Evolutionary conservation across 768 basidiomycete genomes (phyloP).

Genomic region (Mycena vulgaris): DNA sequence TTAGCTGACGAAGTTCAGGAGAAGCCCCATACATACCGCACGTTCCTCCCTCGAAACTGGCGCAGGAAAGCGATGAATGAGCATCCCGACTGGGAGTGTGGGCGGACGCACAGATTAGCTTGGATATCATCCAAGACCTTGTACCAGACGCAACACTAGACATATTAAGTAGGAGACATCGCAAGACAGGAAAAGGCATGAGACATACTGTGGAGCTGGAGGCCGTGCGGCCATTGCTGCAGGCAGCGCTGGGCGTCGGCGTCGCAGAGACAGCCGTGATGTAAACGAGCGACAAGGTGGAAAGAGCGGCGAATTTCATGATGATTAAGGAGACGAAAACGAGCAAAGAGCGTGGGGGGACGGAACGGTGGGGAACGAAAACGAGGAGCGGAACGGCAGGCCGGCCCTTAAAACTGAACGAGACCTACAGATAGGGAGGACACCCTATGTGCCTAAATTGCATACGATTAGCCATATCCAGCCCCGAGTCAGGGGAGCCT

Average conservation of each 20-base stretch:
- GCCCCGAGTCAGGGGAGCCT: no score
- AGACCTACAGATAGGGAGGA: no score
- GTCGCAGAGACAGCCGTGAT: not conserved
- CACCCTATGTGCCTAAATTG: no score
- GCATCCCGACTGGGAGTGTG: no score
- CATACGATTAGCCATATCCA: no score
- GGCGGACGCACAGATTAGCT: slow-evolving; percentile 25
- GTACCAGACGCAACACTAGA: slow-evolving; percentile 34
- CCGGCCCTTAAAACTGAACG: no score
- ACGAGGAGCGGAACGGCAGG: no score
- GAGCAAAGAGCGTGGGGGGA: not conserved
- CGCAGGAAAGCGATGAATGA: not conserved
- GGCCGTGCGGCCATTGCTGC: slow-evolving; percentile 5
- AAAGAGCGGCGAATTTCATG: slow-evolving; percentile 13
- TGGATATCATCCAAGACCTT: slow-evolving; percentile 30
- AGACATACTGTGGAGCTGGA: not conserved
- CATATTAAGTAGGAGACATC: not conserved
- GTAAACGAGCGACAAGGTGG: slow-evolving; percentile 10
- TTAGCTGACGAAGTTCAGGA: not conserved
- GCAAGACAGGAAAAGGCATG: not conserved
- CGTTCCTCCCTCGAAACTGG: slow-evolving; percentile 11
- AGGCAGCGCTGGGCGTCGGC: not conserved
- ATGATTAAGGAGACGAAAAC: not conserved
- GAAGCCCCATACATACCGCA: slow-evolving; percentile 12
- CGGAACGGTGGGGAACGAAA: not conserved